Evolutionary conservation across 2,329 filamentous ascomycete species (phyloP).

Genomic region (Corinectria fuckeliana): DNA sequence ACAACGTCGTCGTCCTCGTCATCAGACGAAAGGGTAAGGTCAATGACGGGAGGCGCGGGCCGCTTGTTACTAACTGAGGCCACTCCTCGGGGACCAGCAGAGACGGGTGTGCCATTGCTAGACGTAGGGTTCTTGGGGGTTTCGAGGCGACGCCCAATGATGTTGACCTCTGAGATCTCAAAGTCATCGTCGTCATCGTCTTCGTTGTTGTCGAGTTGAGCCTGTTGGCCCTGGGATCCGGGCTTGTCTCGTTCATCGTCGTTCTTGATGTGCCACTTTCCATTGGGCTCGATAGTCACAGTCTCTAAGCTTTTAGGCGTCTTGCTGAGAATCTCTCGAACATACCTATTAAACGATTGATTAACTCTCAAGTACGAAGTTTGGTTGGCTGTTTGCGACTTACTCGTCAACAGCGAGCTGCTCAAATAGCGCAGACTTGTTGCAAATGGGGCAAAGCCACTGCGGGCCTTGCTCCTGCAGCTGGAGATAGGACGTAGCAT

Average conservation of each 20-base stretch:
- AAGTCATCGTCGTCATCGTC: slow-evolving; percentile 58
- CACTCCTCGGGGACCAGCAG: slow-evolving; percentile 43
- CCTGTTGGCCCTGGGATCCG: slow-evolving; percentile 5
- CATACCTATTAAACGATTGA: slow-evolving; percentile 65
- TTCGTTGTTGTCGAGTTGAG: slow-evolving; percentile 46
- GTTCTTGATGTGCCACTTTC: slow-evolving; percentile 68
- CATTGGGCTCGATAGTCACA: slow-evolving; percentile 88
- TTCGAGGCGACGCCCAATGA: slow-evolving; percentile 44
- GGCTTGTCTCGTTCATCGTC: slow-evolving; percentile 41
- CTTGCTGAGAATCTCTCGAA: slow-evolving; percentile 81
- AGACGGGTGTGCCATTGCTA: slow-evolving; percentile 47
- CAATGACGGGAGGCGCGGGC: slow-evolving; percentile 60
- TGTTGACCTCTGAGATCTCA: slow-evolving; percentile 53
- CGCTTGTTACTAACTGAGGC: slow-evolving; percentile 54
- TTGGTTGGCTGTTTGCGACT: slow-evolving; percentile 39
- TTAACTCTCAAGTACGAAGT: neutral
- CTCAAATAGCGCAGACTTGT: slow-evolving; percentile 80
- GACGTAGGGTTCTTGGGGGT: slow-evolving; percentile 47
- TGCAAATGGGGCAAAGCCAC: slow-evolving; percentile 96
- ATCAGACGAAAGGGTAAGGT: slow-evolving; percentile 63
- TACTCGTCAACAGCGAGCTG: slow-evolving; percentile 87
- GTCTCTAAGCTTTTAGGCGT: slow-evolving; percentile 78
- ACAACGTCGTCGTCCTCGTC: slow-evolving; percentile 58
- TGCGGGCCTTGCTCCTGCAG: slow-evolving; percentile 95
- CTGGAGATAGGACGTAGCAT: slow-evolving; percentile 89